Conservation (phyloP, 768 basidiomycete species). For the Pleurotus platypus region DNA sequence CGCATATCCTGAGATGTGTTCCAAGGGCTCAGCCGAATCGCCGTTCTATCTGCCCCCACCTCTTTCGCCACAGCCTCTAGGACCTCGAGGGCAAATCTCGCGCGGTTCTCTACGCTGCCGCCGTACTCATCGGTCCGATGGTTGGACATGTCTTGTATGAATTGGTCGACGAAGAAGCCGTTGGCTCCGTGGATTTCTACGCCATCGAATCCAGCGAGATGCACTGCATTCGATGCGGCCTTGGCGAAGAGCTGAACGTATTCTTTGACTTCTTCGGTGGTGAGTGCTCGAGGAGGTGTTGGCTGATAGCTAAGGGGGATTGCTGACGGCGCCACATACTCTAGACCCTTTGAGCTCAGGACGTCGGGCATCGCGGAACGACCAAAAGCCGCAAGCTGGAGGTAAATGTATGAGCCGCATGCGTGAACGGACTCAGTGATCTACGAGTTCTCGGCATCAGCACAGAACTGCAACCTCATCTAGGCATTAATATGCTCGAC, state of each 20-base stretch:
- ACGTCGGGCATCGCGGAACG: conserved; percentile 17
- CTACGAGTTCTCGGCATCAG: not conserved
- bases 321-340: conserved; percentile 23
- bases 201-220: conserved; percentile 66
- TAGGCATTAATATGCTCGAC: not conserved
- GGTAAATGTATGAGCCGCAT: conserved; percentile 41
- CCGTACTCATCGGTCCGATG: conserved; percentile 64
- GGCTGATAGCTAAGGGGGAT: conserved; percentile 15
- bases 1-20: conserved; percentile 38
- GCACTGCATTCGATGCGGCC: conserved; percentile 53
- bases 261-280: conserved; percentile 44
- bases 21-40: conserved; percentile 59
- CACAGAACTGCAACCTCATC: not conserved
- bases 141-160: conserved; percentile 56
- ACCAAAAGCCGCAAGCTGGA: conserved; percentile 46
- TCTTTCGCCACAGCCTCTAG: conserved; percentile 45
- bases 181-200: conserved; percentile 45
- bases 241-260: conserved; percentile 46
- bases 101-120: conserved; percentile 58
- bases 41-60: conserved; percentile 52
- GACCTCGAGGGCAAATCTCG: conserved; percentile 54
- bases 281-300: conserved; percentile 36
- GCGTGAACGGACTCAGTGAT: conserved; percentile 5
- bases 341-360: conserved; percentile 23
- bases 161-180: conserved; percentile 56